phyloP scores from a whole-genome alignment of 495 filamentous ascomycete species.

The Annulohypoxylon stygium region DNA sequence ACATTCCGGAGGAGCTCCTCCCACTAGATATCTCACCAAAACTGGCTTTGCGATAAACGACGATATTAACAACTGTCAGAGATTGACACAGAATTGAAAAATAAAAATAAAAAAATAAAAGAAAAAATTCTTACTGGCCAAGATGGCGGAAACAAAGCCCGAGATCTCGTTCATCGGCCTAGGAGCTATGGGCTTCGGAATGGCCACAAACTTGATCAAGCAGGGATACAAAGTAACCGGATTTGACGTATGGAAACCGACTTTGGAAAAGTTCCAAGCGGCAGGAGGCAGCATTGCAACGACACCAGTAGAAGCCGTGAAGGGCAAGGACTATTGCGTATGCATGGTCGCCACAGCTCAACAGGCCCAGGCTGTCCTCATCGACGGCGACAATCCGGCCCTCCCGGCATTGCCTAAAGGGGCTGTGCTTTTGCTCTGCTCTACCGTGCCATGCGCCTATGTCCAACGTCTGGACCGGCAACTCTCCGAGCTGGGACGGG shows the following conservation, averaged over 20 bases:
- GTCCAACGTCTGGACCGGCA: slow-evolving; percentile 69
- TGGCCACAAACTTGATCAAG: slow-evolving; percentile 82
- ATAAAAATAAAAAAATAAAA: background rate
- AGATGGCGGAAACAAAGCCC: slow-evolving; percentile 60
- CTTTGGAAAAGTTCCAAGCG: slow-evolving; percentile 75
- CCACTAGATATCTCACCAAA: background rate
- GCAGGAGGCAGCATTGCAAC: slow-evolving; percentile 73
- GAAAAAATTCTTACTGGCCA: background rate
- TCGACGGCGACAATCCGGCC: slow-evolving; percentile 71
- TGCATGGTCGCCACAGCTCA: slow-evolving; percentile 84
- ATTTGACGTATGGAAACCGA: slow-evolving; percentile 81
- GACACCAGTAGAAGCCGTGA: slow-evolving; percentile 73
- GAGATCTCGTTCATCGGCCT: slow-evolving; percentile 83
- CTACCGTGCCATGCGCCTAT: slow-evolving; percentile 78
- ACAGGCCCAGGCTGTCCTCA: slow-evolving; percentile 75
- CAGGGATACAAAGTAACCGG: slow-evolving; percentile 76
- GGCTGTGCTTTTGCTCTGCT: slow-evolving; percentile 77
- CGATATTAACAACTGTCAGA: background rate
- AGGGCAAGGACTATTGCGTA: slow-evolving; percentile 71
- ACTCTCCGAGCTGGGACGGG: slow-evolving; percentile 65
- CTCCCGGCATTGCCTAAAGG: slow-evolving; percentile 67
- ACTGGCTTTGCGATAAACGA: background rate
- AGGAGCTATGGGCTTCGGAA: slow-evolving; percentile 90
- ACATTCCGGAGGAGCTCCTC: background rate
- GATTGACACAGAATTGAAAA: too few species aligned